A percentile compares a stretch with the other conserved stretches of the same genome.
Conservation (phyloP, 2,329 filamentous ascomycete genomes). For the Aspergillus fumigatiaffinis region DNA sequence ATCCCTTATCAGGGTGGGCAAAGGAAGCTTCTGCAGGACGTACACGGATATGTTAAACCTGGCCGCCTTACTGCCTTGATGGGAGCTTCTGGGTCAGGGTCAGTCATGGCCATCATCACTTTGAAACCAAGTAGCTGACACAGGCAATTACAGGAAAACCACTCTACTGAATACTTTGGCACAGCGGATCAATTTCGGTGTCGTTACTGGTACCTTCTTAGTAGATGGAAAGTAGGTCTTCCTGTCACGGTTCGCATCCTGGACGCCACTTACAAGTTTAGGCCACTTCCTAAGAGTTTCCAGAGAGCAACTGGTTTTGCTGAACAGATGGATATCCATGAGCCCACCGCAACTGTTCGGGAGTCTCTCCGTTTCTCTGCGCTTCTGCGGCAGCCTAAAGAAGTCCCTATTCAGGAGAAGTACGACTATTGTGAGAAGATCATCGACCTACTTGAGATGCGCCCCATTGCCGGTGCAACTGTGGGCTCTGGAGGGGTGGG, state of each 20-base stretch:
- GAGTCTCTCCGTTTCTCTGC: conserved; percentile 66
- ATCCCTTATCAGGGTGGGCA: conserved; percentile 46
- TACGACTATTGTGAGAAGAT: conserved; percentile 65
- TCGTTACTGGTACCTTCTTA: conserved; percentile 42
- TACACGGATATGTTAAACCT: conserved; percentile 70
- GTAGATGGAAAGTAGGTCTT: conserved; percentile 41
- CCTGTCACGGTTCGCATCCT: neutral
- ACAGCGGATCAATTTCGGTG: conserved; percentile 43
- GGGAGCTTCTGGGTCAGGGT: conserved; percentile 65
- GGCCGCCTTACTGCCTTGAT: conserved; percentile 75
- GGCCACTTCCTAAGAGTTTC: conserved; percentile 45
- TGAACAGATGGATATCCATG: conserved; percentile 65
- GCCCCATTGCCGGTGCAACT: conserved; percentile 61
- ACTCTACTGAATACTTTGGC: conserved; percentile 47
- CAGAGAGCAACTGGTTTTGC: conserved; percentile 53
- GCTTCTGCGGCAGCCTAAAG: conserved; percentile 57
- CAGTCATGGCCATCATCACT: conserved; percentile 5
- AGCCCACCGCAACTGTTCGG: conserved; percentile 62
- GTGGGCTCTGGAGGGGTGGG: conserved; percentile 59
- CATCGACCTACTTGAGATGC: conserved; percentile 66
- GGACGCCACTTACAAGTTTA: conserved; percentile 14
- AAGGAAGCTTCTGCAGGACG: conserved; percentile 52
- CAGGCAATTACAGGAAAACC: conserved; percentile 38
- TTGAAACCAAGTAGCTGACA: neutral
- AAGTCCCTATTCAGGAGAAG: conserved; percentile 58